Percentiles rank a stretch among this genome's conserved stretches.
Evolutionary conservation across 1,139 yeast genomes (phyloP).

Genomic region (Kurtzmaniella quercitrusa): DNA sequence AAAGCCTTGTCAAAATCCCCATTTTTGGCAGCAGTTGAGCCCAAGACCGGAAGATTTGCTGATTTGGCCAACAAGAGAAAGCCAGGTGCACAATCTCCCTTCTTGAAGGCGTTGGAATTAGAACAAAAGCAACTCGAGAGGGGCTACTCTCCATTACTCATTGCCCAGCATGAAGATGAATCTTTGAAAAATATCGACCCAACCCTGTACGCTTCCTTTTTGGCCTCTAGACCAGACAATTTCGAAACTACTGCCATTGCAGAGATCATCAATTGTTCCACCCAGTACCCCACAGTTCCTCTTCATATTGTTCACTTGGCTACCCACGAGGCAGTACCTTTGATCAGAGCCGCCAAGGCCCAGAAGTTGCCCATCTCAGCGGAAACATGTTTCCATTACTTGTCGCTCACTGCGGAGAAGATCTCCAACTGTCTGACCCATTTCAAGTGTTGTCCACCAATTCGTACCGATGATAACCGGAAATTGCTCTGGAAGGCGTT

Average conservation of each 20-base stretch:
- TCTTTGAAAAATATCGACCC: constrained; percentile 51
- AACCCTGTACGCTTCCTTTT: constrained; percentile 65
- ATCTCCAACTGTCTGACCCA: constrained; percentile 75
- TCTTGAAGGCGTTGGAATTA: constrained; percentile 12
- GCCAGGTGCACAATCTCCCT: constrained; percentile 13
- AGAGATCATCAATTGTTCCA: constrained; percentile 61
- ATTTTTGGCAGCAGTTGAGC: constrained; percentile 52
- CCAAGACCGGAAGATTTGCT: constrained; percentile 48
- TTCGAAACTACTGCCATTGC: constrained; percentile 83
- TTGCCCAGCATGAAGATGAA: constrained; percentile 43
- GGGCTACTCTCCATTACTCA: constrained; percentile 36
- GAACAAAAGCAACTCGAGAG: constrained; percentile 8
- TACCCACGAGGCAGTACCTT: constrained; percentile 74
- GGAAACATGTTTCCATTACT: constrained; percentile 92
- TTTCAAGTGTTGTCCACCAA: constrained; percentile 94
- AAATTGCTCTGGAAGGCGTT: constrained; percentile 74
- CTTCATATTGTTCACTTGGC: constrained; percentile 90
- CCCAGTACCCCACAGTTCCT: constrained; percentile 57
- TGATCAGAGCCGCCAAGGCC: constrained; percentile 60
- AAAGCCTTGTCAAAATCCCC: constrained; percentile 52
- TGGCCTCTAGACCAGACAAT: constrained; percentile 82
- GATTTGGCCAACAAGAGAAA: constrained; percentile 33
- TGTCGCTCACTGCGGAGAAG: constrained; percentile 70
- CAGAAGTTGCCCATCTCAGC: constrained; percentile 62
- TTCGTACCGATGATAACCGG: constrained; percentile 69